Base-by-base conservation (phyloP, 2,329 filamentous ascomycete genomes). In the Stagonosporopsis rhizophila region DNA sequence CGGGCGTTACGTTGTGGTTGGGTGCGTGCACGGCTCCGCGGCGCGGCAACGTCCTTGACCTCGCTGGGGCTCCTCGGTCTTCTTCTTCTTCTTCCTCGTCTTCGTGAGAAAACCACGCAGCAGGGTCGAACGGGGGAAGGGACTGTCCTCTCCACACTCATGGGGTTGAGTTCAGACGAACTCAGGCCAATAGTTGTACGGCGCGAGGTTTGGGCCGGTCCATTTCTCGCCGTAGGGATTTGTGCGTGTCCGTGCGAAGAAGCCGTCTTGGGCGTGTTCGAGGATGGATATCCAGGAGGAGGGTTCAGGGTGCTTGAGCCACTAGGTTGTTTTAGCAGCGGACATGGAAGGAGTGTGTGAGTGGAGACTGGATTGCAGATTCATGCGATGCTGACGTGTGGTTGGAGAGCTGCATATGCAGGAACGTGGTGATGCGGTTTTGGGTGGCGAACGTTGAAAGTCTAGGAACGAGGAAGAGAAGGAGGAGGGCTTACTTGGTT, bases 191-290 rank as follows among this genome's bases (percentile, higher is more conserved):
- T 78, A 75, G 62, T 83, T 82, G 66, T 84, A 85, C 3, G 76
- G 73, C 61, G 74, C 71, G 6, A 85, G 59, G 6, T 62, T 69
- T 1, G 81, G 81, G 2, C 83, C 82, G 0, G 73, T 70, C 83
- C 82, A 85, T 51, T 77, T 78, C 69, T 85, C 83, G 46, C 82
- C 82, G 59, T 85, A 85, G 0, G 77, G 74, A 61, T 85, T 85
- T 34, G 75, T 77, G 38, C 82, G 75, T 7, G 73, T 66, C n/a
- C 81, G 77, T 0, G 76, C 74, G 60, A 85, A 82, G 72, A 83
- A 85, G 32, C 79, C 81, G 57, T 85, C 82, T 49, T 85, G 82
- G 1, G 83, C 82, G 28, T 79, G 77, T 60, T 83, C 78, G 44
- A 84, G 75, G 50, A 84, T 75, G 22, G 82, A 79, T 25, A 85